Base-by-base conservation (phyloP, 2,329 filamentous ascomycete species). In the Fusarium staphyleae region DNA sequence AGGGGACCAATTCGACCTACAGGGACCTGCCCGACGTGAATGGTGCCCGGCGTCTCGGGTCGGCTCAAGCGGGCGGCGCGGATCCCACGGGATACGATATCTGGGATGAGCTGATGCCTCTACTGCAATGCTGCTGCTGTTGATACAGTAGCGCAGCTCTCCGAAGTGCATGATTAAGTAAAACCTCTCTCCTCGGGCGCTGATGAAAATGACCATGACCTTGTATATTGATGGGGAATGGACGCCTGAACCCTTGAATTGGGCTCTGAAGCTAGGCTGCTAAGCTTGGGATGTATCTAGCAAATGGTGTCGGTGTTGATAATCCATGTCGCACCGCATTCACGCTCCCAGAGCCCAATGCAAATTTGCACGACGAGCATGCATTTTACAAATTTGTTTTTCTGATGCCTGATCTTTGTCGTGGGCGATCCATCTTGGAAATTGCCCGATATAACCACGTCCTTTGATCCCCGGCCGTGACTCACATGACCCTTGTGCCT, bases 191-290 rank as follows among this genome's bases (percentile, higher is more conserved):
- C 24, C 36, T 57, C 44, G 30, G 45, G 44, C 48, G 45, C 48
- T 51, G 56, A 58, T 29, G 35, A 49, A 44, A 48, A 30, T 19
- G 29, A 45, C 60, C 60, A 44, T 52, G 63, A 48, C 63, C 63
- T 48, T 66, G 63, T 52, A 52, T 46, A 34, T 41, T 55, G 48
- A 66, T 44, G 37, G 40, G 15, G 42, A 47, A 47, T 41, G 50
- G 50, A 35, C 13, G 53, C 63, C 63, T 66, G 63, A 66, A 62
- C 61, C 52, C 47, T 63, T 61, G 53, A 42, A 53, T 60, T 66
- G 63, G 52, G 58, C 59, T 63, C 53, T 51, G 15, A 16, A 24
- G 49, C 40, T 39, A 40, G 46, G 22, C 22, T 16, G 16, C 33
- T 36, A 16, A 29, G 33, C 34, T 51, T 50, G 28, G 16, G 39